Evolutionary conservation across 345 rosid species (phyloP).

Genomic region (Lepidium sativum): DNA sequence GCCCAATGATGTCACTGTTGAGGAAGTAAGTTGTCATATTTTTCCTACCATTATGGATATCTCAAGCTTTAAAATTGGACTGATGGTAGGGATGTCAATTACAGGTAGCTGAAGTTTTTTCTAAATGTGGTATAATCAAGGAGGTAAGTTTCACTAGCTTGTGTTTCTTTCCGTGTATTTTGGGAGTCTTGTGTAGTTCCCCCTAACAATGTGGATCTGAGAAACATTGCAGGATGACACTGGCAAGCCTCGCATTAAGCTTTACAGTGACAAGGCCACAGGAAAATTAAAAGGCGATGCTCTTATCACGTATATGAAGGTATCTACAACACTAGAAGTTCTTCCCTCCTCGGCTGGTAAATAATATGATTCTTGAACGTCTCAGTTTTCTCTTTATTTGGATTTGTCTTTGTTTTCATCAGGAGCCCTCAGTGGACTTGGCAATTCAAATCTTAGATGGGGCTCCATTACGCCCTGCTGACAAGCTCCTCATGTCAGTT

Average conservation of each 20-base stretch:
- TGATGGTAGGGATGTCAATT: conserved; percentile 22
- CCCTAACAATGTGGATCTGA: conserved; percentile 8
- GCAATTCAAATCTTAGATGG: conserved; percentile 92
- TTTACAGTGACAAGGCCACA: conserved; percentile 78
- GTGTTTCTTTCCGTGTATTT: neutral
- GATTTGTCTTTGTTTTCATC: conserved; percentile 8
- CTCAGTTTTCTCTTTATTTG: conserved; percentile 1
- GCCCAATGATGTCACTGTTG: conserved; percentile 79
- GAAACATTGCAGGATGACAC: conserved; percentile 61
- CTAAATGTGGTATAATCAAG: conserved; percentile 95
- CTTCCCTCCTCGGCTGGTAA: conserved; percentile 16
- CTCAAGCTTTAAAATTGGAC: conserved; percentile 2
- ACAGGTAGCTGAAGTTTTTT: conserved; percentile 86
- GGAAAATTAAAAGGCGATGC: conserved; percentile 94
- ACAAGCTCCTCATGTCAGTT: conserved; percentile 71
- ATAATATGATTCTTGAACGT: neutral
- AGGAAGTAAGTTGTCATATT: conserved; percentile 57
- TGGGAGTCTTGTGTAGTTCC: neutral
- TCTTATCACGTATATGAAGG: conserved; percentile 86
- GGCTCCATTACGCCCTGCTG: conserved; percentile 77
- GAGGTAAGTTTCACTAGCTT: conserved; percentile 47
- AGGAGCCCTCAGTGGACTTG: conserved; percentile 97
- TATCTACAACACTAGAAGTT: conserved; percentile 20
- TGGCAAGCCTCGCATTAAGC: conserved; percentile 87
- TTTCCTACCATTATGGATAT: neutral